Evolutionary conservation across 768 basidiomycete species (phyloP).

Genomic region (Lactarius tabidus): DNA sequence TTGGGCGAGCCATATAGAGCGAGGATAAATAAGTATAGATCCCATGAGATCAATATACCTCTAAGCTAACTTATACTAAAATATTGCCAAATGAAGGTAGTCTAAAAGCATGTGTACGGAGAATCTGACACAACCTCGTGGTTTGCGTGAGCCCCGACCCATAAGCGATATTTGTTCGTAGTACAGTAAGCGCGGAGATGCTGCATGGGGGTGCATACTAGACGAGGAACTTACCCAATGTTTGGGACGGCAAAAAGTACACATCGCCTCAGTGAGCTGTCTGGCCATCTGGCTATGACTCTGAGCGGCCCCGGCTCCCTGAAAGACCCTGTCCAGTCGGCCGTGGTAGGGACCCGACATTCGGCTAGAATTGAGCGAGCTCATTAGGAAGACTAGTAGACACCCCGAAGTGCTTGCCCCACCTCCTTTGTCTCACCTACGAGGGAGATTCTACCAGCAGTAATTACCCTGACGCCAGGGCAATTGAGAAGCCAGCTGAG

Average conservation of each 20-base stretch:
- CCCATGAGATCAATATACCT: not conserved
- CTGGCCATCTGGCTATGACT: slow-evolving; percentile 61
- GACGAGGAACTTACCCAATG: slow-evolving; percentile 46
- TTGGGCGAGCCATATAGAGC: slow-evolving; percentile 19
- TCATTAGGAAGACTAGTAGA: slow-evolving; percentile 40
- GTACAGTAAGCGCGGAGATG: slow-evolving; percentile 54
- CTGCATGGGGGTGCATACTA: slow-evolving; percentile 51
- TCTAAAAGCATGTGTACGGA: slow-evolving; percentile 68
- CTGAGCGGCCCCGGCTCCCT: not conserved
- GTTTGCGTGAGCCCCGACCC: slow-evolving; percentile 47
- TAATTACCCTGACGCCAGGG: slow-evolving; percentile 46
- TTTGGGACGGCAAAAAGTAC: slow-evolving; percentile 56
- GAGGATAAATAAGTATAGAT: not conserved
- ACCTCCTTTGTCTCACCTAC: slow-evolving; percentile 52
- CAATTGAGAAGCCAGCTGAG: slow-evolving; percentile 42
- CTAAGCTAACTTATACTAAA: not conserved
- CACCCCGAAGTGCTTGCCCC: slow-evolving; percentile 39
- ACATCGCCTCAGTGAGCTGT: slow-evolving; percentile 50
- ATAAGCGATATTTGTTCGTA: slow-evolving; percentile 52
- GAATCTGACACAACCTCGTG: slow-evolving; percentile 54
- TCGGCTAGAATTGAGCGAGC: slow-evolving; percentile 49
- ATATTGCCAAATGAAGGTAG: slow-evolving; percentile 43
- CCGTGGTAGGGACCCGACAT: slow-evolving; percentile 55
- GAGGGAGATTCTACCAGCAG: slow-evolving; percentile 48
- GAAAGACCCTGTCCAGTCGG: not conserved